Evolutionary conservation across 2,329 filamentous ascomycete genomes (phyloP).

Genomic region (Aspergillus sp.): DNA sequence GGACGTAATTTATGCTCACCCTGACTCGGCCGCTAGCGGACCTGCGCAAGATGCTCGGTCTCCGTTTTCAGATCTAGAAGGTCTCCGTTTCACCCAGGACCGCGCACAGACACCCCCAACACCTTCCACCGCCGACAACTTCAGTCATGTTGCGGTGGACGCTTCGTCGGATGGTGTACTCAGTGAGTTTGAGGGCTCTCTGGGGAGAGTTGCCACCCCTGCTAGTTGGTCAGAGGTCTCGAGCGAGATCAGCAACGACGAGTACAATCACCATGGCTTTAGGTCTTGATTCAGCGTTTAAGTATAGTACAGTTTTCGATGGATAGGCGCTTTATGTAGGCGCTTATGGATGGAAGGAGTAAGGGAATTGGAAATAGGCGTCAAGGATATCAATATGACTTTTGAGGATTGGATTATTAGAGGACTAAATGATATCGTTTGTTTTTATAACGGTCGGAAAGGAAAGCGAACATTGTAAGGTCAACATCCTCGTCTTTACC

Average conservation of each 20-base stretch:
- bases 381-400: not conserved
- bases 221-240: slow-evolving; percentile 48
- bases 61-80: slow-evolving; percentile 23
- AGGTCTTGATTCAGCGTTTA: not conserved
- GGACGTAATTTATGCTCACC: slow-evolving; percentile 35
- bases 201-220: slow-evolving; percentile 37
- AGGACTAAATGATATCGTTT: too few relatives aligned
- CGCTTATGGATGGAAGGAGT: not conserved
- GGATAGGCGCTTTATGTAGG: not conserved
- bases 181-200: slow-evolving; percentile 37
- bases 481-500: too few relatives aligned
- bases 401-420: not conserved
- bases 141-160: slow-evolving; percentile 37
- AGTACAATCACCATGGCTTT: slow-evolving; percentile 29
- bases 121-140: slow-evolving; percentile 37
- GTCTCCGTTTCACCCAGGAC: slow-evolving; percentile 19
- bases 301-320: not conserved
- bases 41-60: slow-evolving; percentile 19
- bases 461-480: too few relatives aligned
- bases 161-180: slow-evolving; percentile 38
- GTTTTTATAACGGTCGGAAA: too few relatives aligned
- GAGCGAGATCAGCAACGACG: slow-evolving; percentile 44
- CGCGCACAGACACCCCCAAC: slow-evolving; percentile 39
- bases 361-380: not conserved
- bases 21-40: slow-evolving; percentile 21